Base-by-base conservation (phyloP, 2,329 filamentous ascomycete genomes). In the Penicillium fuscoglaucum region DNA sequence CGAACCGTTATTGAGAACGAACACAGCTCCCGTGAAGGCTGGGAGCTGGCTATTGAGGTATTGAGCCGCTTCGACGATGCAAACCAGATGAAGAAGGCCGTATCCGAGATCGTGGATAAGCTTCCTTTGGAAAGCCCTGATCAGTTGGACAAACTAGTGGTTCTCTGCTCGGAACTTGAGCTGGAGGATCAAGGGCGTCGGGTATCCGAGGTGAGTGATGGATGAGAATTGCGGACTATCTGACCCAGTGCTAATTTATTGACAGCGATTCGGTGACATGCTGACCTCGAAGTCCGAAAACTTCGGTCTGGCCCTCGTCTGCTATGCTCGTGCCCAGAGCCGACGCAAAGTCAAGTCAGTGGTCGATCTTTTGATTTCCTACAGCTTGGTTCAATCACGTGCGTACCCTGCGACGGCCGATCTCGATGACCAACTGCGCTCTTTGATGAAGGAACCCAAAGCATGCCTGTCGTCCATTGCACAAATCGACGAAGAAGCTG, bases 291-390 rank as follows among this genome's bases (percentile, higher is more conserved):
- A 86, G 43, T 89, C 89, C 0, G 85, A 90, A 67, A 85, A 89
- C 55, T 97, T 93, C 66, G 93, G 93, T 54, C 87, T 93, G 63
- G 90, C 91, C 0, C 82, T 98, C 21, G 88, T 95, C 78, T 97
- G 96, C 79, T 98, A 95, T 72, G 90, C 93, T 26, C 85, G 96
- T 13, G 90, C 92, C 3, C 92, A 96, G 70, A 86, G 88, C 28
- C 79, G 86, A 1, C 81, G 84, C 62, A 96, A 93, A 74, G 88
- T 97, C 52, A 90, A 90, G 68, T 87, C 92, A 62, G 90, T 96
- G 21, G 83, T 96, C 44, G 90, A 96, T 70, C 84, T 95, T 3
- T 85, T 98, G 52, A 93, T 92, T 66, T 91, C 91, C 2, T 90
- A 92, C 72, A 96, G 90, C 46, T 83, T 98, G 17, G 84, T 96